A percentile compares a stretch with the other conserved stretches of the same genome.
phyloP scores from a whole-genome alignment of 2,329 filamentous ascomycete species.

The Sporothrix brasiliensis region DNA sequence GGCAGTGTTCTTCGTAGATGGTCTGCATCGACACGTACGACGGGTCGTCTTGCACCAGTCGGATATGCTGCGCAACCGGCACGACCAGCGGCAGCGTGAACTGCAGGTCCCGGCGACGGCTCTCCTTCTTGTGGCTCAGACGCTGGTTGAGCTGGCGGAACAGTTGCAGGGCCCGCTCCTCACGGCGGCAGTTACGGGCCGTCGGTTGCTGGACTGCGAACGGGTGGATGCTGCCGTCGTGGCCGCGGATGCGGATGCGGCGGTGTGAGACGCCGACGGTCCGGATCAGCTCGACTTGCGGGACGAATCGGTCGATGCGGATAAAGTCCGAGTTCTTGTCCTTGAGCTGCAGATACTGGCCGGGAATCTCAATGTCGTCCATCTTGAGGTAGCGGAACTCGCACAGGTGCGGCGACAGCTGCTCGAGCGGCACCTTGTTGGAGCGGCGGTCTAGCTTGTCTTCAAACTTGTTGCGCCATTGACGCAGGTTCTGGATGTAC shows the following conservation, averaged over 20 bases:
- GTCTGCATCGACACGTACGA: slow-evolving; percentile 93
- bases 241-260: slow-evolving; percentile 90
- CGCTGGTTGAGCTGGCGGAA: slow-evolving; percentile 98
- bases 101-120: slow-evolving; percentile 86
- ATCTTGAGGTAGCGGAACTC: slow-evolving; percentile 98
- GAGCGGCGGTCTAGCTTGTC: slow-evolving; percentile 90
- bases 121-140: slow-evolving; percentile 90
- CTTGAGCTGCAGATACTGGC: slow-evolving; percentile 94
- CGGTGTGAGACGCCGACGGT: slow-evolving; percentile 90
- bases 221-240: slow-evolving; percentile 94
- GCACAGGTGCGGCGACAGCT: slow-evolving; percentile 85
- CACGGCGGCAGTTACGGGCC: slow-evolving; percentile 84
- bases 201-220: slow-evolving; percentile 97
- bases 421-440: slow-evolving; percentile 74
- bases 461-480: slow-evolving; percentile 97
- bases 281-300: slow-evolving; percentile 89
- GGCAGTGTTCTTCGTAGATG: slow-evolving; percentile 94
- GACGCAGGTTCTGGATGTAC: slow-evolving; percentile 95
- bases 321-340: slow-evolving; percentile 99
- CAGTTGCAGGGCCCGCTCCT: slow-evolving; percentile 92
- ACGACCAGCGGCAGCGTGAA: slow-evolving; percentile 97
- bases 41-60: slow-evolving; percentile 92
- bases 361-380: slow-evolving; percentile 96
- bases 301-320: slow-evolving; percentile 93
- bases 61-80: slow-evolving; percentile 89